Evolutionary conservation across 148 eudicot species (phyloP), one percentile per base, ranked within the genome.

Genomic region (Selenicereus undatus): DNA sequence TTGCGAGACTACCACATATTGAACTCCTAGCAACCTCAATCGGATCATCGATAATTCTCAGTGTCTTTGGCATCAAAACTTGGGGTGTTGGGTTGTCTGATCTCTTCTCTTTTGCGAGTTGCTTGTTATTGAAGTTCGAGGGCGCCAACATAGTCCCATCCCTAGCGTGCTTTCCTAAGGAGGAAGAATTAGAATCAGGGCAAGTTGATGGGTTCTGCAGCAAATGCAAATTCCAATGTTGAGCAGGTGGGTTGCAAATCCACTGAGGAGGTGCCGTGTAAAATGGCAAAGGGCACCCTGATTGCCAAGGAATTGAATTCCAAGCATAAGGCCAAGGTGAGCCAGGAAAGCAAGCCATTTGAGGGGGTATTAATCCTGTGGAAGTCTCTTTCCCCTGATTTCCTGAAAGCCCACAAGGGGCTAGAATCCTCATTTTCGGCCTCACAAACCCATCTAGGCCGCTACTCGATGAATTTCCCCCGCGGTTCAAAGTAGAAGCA

Each of bases 151-250:
- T 35, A 32, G 60, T 60, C 6, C 64, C 90, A n/a, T 92, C 97
- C 84, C 91, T 85, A 39, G 87, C 83, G 66, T 88, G 98, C 81
- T 94, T 94, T 58, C 96, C 91, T 43, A 90, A 78, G 12, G 83
- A 77, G 17, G 79, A 83, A 32, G 89, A 85, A 82, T 65, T 81
- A 52, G 91, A 86, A 66, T 81, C 78, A 39, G 81, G 48, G n/a
- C 80, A 75, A 14, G 77, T 18, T 65, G 83, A 66, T n/a, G 78
- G 78, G 9, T 84, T 84, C 13, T 86, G 65, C 56, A 78, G 16
- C 84, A 85, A 86, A 39, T 88, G 92, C 75, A 88, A 30, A 66
- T 82, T 84, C 90, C 89, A 90, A 20, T 86, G 1, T 43, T 84
- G 86, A 8, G 85, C 87, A 5, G 85, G 88, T 35, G 80, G 17